Base-by-base conservation (phyloP, 2,329 filamentous ascomycete genomes). In the Westerdykella aurantiaca region DNA sequence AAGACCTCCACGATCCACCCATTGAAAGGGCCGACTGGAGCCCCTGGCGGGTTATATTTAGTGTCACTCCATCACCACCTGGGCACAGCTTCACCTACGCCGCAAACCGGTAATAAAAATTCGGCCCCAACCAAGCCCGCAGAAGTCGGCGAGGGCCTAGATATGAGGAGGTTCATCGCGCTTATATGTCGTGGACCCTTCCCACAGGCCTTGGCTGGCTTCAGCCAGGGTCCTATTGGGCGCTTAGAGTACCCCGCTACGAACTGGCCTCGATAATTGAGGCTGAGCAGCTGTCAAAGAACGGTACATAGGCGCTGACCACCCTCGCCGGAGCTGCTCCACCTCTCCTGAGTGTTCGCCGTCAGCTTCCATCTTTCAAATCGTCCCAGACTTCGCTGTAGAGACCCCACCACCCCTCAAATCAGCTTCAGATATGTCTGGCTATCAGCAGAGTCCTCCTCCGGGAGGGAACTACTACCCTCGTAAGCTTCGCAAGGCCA, bases 381-480 rank as follows among this genome's bases (percentile, higher is more conserved):
- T 29, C 25, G 7, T 29, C 25, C 9, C 25, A 29, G 25, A 9
- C 25, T 29, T 29, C 25, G 7, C 25, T 9, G 25, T 29, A 29
- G 13, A 6, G 17, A 13, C 40, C 21, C 31, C 14, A 4, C 4
- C 23, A 31, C 29, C 11, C 34, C 13, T 12, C 37, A 41, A 41
- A 14, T 41, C 21, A n/a, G 13, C 38, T 22, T 17, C 22, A 42
- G 50, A 22, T 31, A 65, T 64, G 60, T 64, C 63, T 22, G 58
- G 60, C 45, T 60, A 50, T 37, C 51, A 59, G 40, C 50, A 51
- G 44, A 63, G 52, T 38, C 63, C 63, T 44, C 62, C 63, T 31
- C 59, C 63, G 7, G 53, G 58, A 40, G 63, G 63, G 13, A 63
- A 65, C 44, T 68, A 65, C 45, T 67, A 66, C 41, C 62, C 63